Evolutionary conservation across 306 rosid species (phyloP), one percentile per base, ranked within the genome.

Genomic region (Vigna trinervia): DNA sequence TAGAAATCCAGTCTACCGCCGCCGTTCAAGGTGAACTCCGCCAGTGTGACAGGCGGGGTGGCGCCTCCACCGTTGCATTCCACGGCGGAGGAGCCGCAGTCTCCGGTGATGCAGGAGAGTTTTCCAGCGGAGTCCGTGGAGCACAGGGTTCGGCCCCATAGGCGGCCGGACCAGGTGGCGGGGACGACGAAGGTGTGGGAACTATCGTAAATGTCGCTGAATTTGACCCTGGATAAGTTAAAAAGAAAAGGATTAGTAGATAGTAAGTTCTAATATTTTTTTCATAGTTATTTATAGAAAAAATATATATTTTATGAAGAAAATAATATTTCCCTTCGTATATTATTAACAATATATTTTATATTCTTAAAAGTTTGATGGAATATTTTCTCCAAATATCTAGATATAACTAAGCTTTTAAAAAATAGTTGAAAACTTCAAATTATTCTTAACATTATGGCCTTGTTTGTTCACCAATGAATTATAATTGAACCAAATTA

Each of bases 111-210:
- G 69, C 96, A 92, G 1, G 81, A 54, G 66, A 92, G 90, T 26
- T 71, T 86, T 0, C 89, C 91, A 1, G 84, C 4, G 34, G 89
- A 6, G 71, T 88, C 85, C 0, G 78, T 73, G 51, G 86, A 30
- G 82, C 97, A 92, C 1, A 57, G 51, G 2, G 93, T 90, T 1
- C 93, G 83, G 10, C 89, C 96, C 97, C 96, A 92, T 3, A 92
- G n/a, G 12, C 96, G 90, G 59, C 93, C 97, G 1, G 97, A 90
- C 97, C 97, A 92, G 8, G 84, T 58, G 9, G 84, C 2, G 0
- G 97, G 92, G 2, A 88, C 48, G 0, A 71, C 5, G 2, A 92
- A 22, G 10, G 80, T 23, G 23, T 36, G 80, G 14, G 96, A 83
- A 67, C 19, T 4, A 92, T 60, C 1, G 89, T 87, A 62, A 92